Conservation (phyloP, 2,329 filamentous ascomycete species). For the Juglanconis juglandina region DNA sequence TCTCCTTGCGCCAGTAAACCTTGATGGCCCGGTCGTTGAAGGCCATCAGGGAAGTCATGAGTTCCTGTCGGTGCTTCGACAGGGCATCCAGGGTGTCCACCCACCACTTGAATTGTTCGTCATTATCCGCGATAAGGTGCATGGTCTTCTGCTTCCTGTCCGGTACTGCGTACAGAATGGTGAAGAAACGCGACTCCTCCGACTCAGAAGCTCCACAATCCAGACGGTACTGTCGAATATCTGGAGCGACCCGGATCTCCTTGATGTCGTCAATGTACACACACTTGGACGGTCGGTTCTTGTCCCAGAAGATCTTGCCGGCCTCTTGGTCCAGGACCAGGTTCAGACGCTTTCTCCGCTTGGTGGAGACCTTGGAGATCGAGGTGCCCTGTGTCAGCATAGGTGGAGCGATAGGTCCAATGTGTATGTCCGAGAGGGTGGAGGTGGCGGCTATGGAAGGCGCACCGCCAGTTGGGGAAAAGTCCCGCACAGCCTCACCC, state of each 20-base stretch:
- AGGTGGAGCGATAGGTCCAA: conserved; percentile 72
- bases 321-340: conserved; percentile 75
- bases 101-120: conserved; percentile 73
- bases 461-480: conserved; percentile 46
- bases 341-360: conserved; percentile 69
- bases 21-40: conserved; percentile 80
- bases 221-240: conserved; percentile 84
- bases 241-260: conserved; percentile 77
- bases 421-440: conserved; percentile 36
- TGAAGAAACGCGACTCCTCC: conserved; percentile 75
- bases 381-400: conserved; percentile 74
- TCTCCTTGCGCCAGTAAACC: conserved; percentile 82
- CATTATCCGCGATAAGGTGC: conserved; percentile 78
- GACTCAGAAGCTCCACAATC: conserved; percentile 70
- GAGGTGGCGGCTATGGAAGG: conserved; percentile 44
- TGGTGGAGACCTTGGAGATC: conserved; percentile 82
- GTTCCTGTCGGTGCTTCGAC: conserved; percentile 78
- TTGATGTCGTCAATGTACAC: conserved; percentile 95
- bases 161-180: conserved; percentile 79
- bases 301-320: conserved; percentile 86
- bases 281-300: conserved; percentile 71
- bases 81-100: conserved; percentile 79
- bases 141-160: conserved; percentile 82
- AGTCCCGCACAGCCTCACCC: conserved; percentile 43
- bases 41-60: conserved; percentile 85